These are phyloP conservation scores for Rhynchosporium secalis DNA, from an alignment of 2,329 filamentous ascomycete genomes.

Conservation along the genomic window DNA sequence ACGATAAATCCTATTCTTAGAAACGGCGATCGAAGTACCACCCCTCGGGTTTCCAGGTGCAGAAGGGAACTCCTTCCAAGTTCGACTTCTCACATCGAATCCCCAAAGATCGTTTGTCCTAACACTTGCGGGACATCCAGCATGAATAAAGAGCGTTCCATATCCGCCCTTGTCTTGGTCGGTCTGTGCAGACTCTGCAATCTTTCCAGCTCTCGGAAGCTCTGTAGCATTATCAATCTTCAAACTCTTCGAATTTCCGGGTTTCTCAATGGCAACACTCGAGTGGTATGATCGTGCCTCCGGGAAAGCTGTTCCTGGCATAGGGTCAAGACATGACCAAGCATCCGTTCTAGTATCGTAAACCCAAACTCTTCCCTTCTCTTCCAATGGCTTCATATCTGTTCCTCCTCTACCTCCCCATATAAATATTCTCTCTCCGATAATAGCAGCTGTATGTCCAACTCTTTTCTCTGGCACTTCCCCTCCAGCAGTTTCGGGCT, in stretches of 20 bases:
- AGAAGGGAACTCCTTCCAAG: constrained; percentile 67
- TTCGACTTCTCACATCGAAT: constrained; percentile 63
- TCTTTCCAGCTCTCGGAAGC: constrained; percentile 56
- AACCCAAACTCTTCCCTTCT: constrained; percentile 73
- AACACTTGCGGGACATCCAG: constrained; percentile 65
- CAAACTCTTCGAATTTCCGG: constrained; percentile 38
- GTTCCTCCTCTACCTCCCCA: constrained; percentile 76
- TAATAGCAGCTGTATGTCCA: constrained; percentile 68
- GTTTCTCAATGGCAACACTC: constrained; percentile 57
- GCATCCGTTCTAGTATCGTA: constrained; percentile 64
- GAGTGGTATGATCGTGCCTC: constrained; percentile 71
- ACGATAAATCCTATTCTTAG: constrained; percentile 66
- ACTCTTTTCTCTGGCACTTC: constrained; percentile 66
- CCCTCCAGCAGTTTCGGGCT: constrained; percentile 42
- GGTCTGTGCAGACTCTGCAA: constrained; percentile 55
- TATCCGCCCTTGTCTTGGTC: constrained; percentile 65
- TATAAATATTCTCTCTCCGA: constrained; percentile 72
- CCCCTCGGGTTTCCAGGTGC: constrained; percentile 68
- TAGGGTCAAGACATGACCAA: constrained; percentile 67
- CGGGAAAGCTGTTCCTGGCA: constrained; percentile 52
- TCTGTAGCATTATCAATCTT: constrained; percentile 43
- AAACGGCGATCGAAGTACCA: constrained; percentile 66
- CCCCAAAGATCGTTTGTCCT: constrained; percentile 72
- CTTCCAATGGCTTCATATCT: constrained; percentile 70
- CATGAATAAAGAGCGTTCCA: constrained; percentile 73